Evolutionary conservation across 768 basidiomycete genomes (phyloP), one percentile per base, ranked within the genome.

Genomic region (Strobilomyces echinocephalus): DNA sequence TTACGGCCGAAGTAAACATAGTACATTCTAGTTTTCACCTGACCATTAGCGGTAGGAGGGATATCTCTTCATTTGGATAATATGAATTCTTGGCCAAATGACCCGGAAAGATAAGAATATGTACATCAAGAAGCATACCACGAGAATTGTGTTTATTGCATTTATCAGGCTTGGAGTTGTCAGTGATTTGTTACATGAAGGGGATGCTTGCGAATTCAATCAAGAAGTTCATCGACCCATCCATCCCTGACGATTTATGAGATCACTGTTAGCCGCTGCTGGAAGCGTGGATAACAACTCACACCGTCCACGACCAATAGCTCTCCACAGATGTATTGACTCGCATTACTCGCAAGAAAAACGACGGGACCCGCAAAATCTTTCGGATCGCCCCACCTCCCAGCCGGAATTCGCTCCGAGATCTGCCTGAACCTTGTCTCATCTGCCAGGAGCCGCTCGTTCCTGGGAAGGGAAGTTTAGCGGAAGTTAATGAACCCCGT

Each of bases 291-390:
- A 52, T 43, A 26, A 45, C n/a, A 16, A 70, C 84, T 74, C 61
- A 84, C 85, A 45, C 85, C 84, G 53, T 87, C 85, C 56, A 87
- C 85, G 39, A 84, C 76, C 33, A 87, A 61, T 21, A 81, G 71
- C 65, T 87, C 86, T 21, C 85, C 85, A 42, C 77, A 82, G n/a
- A 87, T 77, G 62, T 87, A 87, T 60, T 83, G 78, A 58, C 80
- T 81, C 2, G 83, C 85, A 49, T 66, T 66, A 55, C 81, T 81
- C 10, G 85, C 84, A 31, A 87, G 78, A 69, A 81, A 87, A 30
- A 87, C 76, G 52, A 82, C 69, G 8, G 82, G 82, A 12, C 85
- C 85, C 20, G 81, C 83, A 66, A 87, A 85, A 70, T 87, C 85
- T 8, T 65, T 68, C 7, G 85, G 85, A 42, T 71, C 68, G 47